A percentile compares a stretch with the other conserved stretches of the same genome.
These are phyloP conservation scores for Micractinium conductrix DNA, from an alignment of 139 green algal species.

Conservation along the genomic window DNA sequence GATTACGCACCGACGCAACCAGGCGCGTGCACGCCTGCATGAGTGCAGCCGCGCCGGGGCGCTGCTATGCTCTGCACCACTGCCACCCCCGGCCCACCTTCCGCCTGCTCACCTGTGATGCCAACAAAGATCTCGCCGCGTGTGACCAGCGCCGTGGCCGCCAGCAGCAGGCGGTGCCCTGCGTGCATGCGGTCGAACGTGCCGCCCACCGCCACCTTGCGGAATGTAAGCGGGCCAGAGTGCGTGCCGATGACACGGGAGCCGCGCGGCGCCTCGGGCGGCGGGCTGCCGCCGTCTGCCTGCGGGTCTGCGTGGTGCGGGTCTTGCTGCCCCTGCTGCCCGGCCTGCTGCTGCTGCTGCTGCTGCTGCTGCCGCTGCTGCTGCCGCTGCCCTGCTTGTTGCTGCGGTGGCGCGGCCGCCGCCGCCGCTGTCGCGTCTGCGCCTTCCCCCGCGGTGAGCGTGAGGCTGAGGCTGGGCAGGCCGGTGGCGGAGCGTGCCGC, in stretches of 20 bases:
- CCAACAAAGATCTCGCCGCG: conserved; percentile 70
- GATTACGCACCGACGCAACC: too few species aligned
- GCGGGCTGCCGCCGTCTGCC: not conserved
- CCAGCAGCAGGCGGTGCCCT: conserved; percentile 90
- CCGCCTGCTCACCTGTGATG: conserved; percentile 69
- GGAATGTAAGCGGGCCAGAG: conserved; percentile 44
- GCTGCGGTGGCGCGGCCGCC: not conserved
- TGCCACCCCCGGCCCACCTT: not conserved
- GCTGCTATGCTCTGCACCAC: too few species aligned
- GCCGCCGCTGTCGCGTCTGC: not conserved
- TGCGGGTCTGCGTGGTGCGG: not conserved
- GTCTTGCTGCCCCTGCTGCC: conserved; percentile 7
- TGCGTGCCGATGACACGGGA: conserved; percentile 29
- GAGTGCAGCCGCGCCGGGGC: too few species aligned
- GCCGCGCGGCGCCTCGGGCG: not conserved
- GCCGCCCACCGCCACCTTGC: conserved; percentile 83
- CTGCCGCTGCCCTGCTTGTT: conserved; percentile 28
- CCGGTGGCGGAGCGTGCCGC: not conserved
- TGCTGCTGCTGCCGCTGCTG: not conserved
- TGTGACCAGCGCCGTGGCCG: conserved; percentile 71
- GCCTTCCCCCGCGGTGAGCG: not conserved
- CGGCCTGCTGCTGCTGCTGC: too few species aligned
- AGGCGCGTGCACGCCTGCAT: too few species aligned
- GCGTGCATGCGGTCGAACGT: conserved; percentile 96
- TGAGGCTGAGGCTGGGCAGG: conserved; percentile 24